Evolutionary conservation across 78 protist species (phyloP).

Genomic region (Ministeria vibrans): DNA sequence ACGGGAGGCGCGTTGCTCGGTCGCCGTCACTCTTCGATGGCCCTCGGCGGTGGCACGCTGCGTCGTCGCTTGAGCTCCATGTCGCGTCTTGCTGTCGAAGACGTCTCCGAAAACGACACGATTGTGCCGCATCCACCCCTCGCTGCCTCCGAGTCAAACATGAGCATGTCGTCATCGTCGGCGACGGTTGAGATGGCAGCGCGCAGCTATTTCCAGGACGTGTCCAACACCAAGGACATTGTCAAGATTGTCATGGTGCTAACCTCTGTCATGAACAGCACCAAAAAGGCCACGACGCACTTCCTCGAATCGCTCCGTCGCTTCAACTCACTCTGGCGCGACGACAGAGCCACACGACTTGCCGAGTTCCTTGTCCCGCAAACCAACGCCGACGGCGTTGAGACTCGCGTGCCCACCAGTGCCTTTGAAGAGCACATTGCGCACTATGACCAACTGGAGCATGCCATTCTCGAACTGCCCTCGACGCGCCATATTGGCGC

Average conservation of each 20-base stretch:
- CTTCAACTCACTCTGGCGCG: constrained; percentile 5
- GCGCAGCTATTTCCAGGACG: constrained; percentile 17
- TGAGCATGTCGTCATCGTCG: neutral
- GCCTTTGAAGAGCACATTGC: constrained; percentile 43
- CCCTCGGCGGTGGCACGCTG: too few relatives aligned
- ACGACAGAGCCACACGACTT: constrained; percentile 24
- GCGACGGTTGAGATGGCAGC: neutral
- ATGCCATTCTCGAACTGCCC: constrained; percentile 17
- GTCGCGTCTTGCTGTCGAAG: too few relatives aligned
- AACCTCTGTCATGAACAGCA: neutral
- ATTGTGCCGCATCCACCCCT: too few relatives aligned
- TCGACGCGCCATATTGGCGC: constrained; percentile 35
- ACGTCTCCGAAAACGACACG: too few relatives aligned
- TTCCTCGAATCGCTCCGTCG: constrained; percentile 9
- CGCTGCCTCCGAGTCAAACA: too few relatives aligned
- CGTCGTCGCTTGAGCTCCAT: too few relatives aligned
- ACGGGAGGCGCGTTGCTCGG: too few relatives aligned
- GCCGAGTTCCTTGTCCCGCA: constrained; percentile 33
- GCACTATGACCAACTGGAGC: constrained; percentile 33
- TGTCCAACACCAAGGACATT: constrained; percentile 46
- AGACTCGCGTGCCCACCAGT: constrained; percentile 46
- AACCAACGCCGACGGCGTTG: too few relatives aligned
- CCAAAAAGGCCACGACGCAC: neutral
- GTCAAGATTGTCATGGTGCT: constrained; percentile 40
- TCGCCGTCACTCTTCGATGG: too few relatives aligned